Percentiles rank a stretch among this genome's conserved stretches.
Conservation (phyloP, 352 stramenopile species). For the Pythium chondricola region DNA sequence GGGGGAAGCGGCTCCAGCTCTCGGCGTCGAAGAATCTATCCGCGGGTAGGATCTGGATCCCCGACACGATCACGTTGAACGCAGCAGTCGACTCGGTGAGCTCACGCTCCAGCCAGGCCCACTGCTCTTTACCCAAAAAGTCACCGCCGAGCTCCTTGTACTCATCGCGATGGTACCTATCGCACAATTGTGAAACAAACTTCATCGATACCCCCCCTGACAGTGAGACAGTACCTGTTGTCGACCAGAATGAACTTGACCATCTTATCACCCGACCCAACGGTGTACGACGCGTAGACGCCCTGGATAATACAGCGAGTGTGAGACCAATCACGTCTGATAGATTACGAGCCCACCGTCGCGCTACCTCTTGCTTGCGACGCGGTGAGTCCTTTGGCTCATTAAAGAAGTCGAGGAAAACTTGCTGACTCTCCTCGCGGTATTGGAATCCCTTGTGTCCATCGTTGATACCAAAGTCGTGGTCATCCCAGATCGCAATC, state of each 20-base stretch:
- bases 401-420: slow-evolving; percentile 83
- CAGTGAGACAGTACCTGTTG: slow-evolving; percentile 27
- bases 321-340: neutral
- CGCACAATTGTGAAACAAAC: too few species aligned
- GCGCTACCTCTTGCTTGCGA: slow-evolving; percentile 57
- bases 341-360: neutral
- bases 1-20: slow-evolving; percentile 86
- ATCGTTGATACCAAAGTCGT: slow-evolving; percentile 91
- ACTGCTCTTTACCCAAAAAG: slow-evolving; percentile 75
- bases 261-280: slow-evolving; percentile 50
- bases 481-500: slow-evolving; percentile 88
- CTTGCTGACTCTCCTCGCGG: slow-evolving; percentile 70
- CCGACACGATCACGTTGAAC: slow-evolving; percentile 92
- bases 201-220: slow-evolving; percentile 6
- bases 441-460: slow-evolving; percentile 68
- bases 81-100: slow-evolving; percentile 69
- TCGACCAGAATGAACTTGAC: slow-evolving; percentile 88
- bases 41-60: slow-evolving; percentile 83
- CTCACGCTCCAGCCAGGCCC: slow-evolving; percentile 81
- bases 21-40: slow-evolving; percentile 83
- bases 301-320: slow-evolving; percentile 25
- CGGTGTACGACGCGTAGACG: slow-evolving; percentile 82
- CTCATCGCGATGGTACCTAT: slow-evolving; percentile 75
- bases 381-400: slow-evolving; percentile 67
- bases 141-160: slow-evolving; percentile 57